phyloP scores from a whole-genome alignment of 176 grass and related monocot genomes.

The Carex kokanica region DNA sequence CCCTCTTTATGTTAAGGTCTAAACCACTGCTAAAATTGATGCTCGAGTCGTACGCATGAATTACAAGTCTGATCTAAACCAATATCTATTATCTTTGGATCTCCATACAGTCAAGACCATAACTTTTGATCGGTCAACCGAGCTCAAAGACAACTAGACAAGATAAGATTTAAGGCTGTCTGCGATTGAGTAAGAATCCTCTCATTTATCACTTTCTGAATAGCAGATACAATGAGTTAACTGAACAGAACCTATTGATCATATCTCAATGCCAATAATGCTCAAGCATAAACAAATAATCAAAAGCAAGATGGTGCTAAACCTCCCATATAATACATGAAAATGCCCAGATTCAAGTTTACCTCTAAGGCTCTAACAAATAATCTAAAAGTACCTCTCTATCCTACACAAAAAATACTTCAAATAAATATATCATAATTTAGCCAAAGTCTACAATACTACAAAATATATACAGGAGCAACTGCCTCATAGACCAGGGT shows the following conservation, averaged over 20 bases:
- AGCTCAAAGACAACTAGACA: background rate
- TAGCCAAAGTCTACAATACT: background rate
- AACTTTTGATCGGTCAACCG: too few species aligned
- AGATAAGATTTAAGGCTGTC: background rate
- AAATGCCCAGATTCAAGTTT: background rate
- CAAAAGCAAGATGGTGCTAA: background rate
- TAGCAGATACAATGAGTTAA: background rate
- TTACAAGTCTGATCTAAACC: too few species aligned
- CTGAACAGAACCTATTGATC: background rate
- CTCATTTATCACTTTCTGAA: background rate
- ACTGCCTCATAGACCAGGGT: conserved; percentile 46
- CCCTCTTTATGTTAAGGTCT: too few species aligned
- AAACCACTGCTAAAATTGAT: too few species aligned
- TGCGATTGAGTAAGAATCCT: background rate
- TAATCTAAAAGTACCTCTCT: background rate
- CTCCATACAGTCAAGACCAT: too few species aligned
- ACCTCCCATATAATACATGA: background rate
- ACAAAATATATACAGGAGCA: conserved; percentile 11
- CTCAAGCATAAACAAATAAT: background rate
- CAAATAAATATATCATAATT: conserved; percentile 12
- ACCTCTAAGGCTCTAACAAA: background rate
- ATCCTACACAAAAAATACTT: background rate
- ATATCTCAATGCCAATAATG: background rate
- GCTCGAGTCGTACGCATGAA: too few species aligned
- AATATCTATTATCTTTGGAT: too few species aligned